These are phyloP conservation scores for Ganoderma sinense DNA, from an alignment of 1,284 basidiomycete species.

Conservation along the genomic window DNA sequence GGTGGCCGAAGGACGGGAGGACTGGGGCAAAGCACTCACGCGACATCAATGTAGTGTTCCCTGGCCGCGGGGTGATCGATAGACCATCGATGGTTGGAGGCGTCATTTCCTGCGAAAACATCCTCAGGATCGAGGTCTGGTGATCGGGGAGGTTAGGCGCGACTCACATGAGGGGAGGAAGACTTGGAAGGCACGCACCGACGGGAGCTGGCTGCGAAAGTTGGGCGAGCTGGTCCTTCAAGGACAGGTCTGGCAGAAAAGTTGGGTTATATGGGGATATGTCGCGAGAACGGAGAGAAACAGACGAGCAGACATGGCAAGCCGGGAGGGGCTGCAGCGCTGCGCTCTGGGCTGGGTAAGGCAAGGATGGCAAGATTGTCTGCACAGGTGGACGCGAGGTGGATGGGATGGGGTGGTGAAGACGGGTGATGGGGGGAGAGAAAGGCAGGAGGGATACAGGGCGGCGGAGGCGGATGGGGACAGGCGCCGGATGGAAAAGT, in stretches of 20 bases:
- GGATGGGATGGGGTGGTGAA: constrained; percentile 11
- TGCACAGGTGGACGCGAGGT: not conserved
- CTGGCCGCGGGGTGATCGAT: constrained; percentile 50
- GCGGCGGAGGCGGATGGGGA: constrained; percentile 3
- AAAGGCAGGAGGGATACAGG: constrained; percentile 22
- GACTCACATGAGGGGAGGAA: constrained; percentile 19
- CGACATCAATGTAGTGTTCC: constrained; percentile 86
- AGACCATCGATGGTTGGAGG: constrained; percentile 30
- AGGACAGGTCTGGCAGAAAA: constrained; percentile 57
- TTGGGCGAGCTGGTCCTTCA: constrained; percentile 85
- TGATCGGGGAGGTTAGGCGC: constrained; percentile 31
- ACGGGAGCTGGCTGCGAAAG: constrained; percentile 75
- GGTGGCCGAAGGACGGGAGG: not conserved
- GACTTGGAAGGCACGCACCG: constrained; percentile 50
- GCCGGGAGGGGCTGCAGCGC: not conserved
- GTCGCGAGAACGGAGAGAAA: constrained; percentile 22
- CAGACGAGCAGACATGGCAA: constrained; percentile 31
- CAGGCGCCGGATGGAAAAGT: constrained; percentile 4
- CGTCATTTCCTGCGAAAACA: constrained; percentile 38
- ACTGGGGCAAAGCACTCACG: constrained; percentile 54
- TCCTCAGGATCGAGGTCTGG: constrained; percentile 85
- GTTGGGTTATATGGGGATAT: constrained; percentile 25
- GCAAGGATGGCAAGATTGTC: not conserved
- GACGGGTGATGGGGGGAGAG: constrained; percentile 11
- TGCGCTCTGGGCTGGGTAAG: not conserved